These are phyloP conservation scores for Naganishia vaughanmartiniae DNA, from an alignment of 768 basidiomycete species.

Conservation along the genomic window DNA sequence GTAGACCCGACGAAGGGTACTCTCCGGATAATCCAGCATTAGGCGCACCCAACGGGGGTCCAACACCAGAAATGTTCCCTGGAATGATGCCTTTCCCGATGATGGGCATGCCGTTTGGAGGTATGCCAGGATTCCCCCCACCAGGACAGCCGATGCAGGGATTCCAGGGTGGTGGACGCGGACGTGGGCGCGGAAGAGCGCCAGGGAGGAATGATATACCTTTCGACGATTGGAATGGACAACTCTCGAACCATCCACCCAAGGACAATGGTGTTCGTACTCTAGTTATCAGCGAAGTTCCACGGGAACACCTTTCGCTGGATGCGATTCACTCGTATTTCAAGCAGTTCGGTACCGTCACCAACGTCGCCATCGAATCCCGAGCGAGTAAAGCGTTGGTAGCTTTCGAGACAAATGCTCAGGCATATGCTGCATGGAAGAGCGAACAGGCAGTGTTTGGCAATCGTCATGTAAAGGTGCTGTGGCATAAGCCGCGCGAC, in stretches of 20 bases:
- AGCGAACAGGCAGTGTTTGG: constrained; percentile 91
- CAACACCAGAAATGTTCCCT: constrained; percentile 11
- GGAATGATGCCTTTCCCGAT: constrained; percentile 29
- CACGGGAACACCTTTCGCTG: constrained; percentile 73
- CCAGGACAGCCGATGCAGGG: constrained; percentile 31
- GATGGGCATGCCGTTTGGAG: constrained; percentile 48
- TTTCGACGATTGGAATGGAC: constrained; percentile 35
- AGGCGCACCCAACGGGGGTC: neutral
- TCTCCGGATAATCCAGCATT: constrained; percentile 26
- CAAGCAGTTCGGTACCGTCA: constrained; percentile 84
- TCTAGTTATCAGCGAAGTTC: constrained; percentile 91
- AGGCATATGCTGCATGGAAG: constrained; percentile 86
- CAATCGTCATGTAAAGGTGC: constrained; percentile 90
- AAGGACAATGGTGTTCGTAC: constrained; percentile 41
- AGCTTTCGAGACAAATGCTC: constrained; percentile 75
- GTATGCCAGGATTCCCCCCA: constrained; percentile 39
- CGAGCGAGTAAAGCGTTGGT: constrained; percentile 74
- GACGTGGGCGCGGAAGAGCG: constrained; percentile 33
- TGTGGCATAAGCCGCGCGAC: constrained; percentile 91
- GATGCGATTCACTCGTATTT: constrained; percentile 83
- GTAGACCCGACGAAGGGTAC: constrained; percentile 25
- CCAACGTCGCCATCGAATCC: constrained; percentile 84
- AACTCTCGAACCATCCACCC: constrained; percentile 41
- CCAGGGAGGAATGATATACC: constrained; percentile 35
- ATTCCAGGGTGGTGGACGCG: constrained; percentile 32